Percentiles rank a stretch among this genome's conserved stretches.
phyloP scores from a whole-genome alignment of 2,329 filamentous ascomycete genomes.

The Meredithiella fracta region DNA sequence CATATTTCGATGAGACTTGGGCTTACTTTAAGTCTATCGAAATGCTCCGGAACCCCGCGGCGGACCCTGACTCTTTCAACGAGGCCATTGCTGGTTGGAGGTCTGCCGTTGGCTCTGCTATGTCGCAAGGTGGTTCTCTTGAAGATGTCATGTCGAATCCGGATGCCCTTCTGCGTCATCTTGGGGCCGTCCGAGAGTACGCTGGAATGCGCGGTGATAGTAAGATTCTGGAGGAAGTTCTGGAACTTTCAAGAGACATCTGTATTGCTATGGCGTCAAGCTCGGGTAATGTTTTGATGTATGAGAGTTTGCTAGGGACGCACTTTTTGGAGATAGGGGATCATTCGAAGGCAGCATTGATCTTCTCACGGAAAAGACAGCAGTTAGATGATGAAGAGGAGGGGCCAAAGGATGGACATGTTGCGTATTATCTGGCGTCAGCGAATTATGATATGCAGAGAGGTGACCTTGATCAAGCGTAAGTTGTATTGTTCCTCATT shows the following conservation, averaged over 20 bases:
- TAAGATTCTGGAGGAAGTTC: constrained; percentile 28
- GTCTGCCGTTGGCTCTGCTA: constrained; percentile 9
- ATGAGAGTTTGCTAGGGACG: constrained; percentile 32
- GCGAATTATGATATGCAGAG: constrained; percentile 58
- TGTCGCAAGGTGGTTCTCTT: constrained; percentile 13
- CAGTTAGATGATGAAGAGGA: constrained; percentile 27
- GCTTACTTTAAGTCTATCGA: constrained; percentile 14
- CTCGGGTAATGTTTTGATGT: constrained; percentile 26
- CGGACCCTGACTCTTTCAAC: constrained; percentile 1
- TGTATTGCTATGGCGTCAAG: constrained; percentile 19
- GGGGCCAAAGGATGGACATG: constrained; percentile 23
- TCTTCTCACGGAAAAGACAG: constrained; percentile 41
- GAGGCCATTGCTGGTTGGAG: constrained; percentile 13
- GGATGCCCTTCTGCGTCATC: constrained; percentile 30
- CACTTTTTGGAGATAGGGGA: constrained; percentile 39
- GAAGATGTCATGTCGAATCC: constrained; percentile 22
- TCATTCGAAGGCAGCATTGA: constrained; percentile 31
- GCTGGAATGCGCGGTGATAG: constrained; percentile 35
- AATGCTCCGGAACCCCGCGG: constrained; percentile 8
- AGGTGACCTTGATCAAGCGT: constrained; percentile 48
- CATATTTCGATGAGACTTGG: constrained; percentile 13
- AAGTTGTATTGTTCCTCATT: constrained; percentile 16
- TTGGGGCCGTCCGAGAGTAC: constrained; percentile 35
- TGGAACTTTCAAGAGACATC: constrained; percentile 31
- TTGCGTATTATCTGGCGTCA: constrained; percentile 45